Conservation (phyloP, 805 yeast genomes). For the Kuraishia piskuri region DNA sequence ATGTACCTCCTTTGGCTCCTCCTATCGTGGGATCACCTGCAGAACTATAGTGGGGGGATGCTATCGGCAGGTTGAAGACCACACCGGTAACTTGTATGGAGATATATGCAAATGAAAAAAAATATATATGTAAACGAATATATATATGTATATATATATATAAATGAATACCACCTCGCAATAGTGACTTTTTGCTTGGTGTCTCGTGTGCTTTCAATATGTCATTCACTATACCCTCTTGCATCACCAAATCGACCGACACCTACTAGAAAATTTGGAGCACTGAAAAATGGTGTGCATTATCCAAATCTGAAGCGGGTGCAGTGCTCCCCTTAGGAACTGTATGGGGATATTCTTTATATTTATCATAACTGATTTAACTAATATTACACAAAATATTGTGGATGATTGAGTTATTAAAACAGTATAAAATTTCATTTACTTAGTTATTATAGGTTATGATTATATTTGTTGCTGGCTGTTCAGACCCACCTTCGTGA, state of each 20-base stretch:
- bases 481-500: no score
- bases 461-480: no score
- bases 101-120: background rate
- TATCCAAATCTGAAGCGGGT: background rate
- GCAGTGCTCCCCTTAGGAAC: background rate
- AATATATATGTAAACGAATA: no score
- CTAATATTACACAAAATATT: no score
- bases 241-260: background rate
- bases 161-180: no score
- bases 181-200: no score
- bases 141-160: no score
- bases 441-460: no score
- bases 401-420: no score
- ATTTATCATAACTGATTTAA: no score
- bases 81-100: background rate
- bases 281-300: background rate
- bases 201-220: no score
- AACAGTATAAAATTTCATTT: background rate
- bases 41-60: background rate
- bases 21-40: background rate
- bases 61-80: background rate
- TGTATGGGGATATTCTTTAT: background rate
- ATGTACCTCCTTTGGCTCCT: no score
- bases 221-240: background rate
- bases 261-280: background rate